These are phyloP conservation scores for Cucurbita maxima DNA, from an alignment of 306 rosid species.

Conservation along the genomic window DNA sequence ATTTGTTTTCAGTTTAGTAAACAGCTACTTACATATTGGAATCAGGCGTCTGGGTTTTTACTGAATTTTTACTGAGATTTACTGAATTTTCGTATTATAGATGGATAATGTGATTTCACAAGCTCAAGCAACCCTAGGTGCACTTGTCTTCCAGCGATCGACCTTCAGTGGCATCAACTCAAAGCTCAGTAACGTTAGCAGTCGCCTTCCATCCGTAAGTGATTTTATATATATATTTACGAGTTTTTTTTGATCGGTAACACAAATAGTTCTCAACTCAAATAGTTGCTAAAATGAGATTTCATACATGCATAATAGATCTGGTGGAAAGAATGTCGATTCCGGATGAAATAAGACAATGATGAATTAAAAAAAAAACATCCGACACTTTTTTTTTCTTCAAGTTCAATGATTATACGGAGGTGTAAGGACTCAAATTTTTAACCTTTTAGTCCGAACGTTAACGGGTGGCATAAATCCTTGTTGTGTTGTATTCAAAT, in stretches of 20 bases:
- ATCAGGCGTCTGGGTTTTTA: not conserved
- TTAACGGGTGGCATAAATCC: not conserved
- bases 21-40: not conserved
- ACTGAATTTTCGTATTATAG: slow-evolving; percentile 18
- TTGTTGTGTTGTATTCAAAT: not conserved
- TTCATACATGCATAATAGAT: not conserved
- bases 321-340: not conserved
- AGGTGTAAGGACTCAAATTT: too few relatives aligned
- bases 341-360: not conserved
- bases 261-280: not conserved
- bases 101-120: slow-evolving; percentile 85
- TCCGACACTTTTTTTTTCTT: not conserved
- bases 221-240: not conserved
- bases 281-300: not conserved
- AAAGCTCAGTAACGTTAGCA: slow-evolving; percentile 81
- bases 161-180: slow-evolving; percentile 88
- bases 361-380: not conserved
- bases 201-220: slow-evolving; percentile 89
- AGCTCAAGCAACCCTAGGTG: slow-evolving; percentile 89
- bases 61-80: not conserved
- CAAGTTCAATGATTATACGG: too few relatives aligned
- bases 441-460: not conserved
- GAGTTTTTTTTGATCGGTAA: not conserved
- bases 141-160: slow-evolving; percentile 83
- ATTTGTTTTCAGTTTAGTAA: not conserved